Percentiles rank a stretch among this genome's conserved stretches.
Evolutionary conservation across 768 basidiomycete genomes (phyloP).

Genomic region (Podaxis sp.): DNA sequence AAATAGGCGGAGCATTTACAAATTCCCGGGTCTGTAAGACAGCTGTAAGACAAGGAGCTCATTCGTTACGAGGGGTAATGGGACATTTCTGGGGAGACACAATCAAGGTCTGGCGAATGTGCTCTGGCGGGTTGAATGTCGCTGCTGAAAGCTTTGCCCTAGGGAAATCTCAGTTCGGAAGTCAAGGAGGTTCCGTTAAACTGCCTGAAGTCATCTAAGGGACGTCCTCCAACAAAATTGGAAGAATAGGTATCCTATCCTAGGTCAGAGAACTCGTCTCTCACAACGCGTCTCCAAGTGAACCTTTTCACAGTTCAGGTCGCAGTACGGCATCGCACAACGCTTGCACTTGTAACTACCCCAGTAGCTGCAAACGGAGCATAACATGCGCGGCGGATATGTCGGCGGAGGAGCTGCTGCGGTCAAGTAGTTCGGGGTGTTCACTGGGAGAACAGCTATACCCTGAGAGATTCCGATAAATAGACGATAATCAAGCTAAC

Average conservation of each 20-base stretch:
- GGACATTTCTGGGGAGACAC: no score
- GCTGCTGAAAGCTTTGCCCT: no score
- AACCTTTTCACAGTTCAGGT: constrained; percentile 66
- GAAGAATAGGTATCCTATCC: background rate
- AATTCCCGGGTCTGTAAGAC: no score
- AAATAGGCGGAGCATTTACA: no score
- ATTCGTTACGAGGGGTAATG: no score
- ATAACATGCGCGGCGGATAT: constrained; percentile 70
- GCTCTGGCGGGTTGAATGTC: no score
- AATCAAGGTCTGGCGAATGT: no score
- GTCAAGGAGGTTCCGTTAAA: no score
- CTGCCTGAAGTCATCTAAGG: no score
- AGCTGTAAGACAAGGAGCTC: no score
- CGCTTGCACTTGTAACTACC: constrained; percentile 76
- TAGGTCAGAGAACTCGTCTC: constrained; percentile 53
- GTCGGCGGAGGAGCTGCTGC: constrained; percentile 57
- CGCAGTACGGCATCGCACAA: constrained; percentile 78
- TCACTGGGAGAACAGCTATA: constrained; percentile 50
- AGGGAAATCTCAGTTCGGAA: no score
- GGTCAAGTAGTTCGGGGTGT: constrained; percentile 69
- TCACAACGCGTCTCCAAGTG: constrained; percentile 85
- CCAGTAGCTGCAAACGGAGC: constrained; percentile 88
- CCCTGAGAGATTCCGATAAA: constrained; percentile 39
- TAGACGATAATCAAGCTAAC: background rate
- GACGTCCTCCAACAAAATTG: no score